Base-by-base conservation (phyloP, 495 filamentous ascomycete species). In the Cercophora scortea region DNA sequence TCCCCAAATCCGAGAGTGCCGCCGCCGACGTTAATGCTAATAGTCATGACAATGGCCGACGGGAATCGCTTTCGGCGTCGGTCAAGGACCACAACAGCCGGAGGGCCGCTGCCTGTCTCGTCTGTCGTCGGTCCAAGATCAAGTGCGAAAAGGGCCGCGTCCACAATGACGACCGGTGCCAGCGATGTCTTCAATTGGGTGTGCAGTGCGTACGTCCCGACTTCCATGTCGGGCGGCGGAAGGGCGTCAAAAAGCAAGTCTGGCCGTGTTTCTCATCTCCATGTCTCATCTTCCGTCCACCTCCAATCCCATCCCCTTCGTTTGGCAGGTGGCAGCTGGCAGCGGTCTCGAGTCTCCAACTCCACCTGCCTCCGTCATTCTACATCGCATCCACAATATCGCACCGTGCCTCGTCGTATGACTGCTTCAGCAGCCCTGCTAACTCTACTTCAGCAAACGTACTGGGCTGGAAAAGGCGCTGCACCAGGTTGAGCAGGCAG, bases 391-490 rank as follows among this genome's bases (percentile, higher is more conserved):
- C 25, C 25, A 25, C 25, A 25, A 5, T 25, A 25, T 25, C 25
- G 25, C 25, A 25, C 25, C 25, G 25, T 25, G 5, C 25, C 25
- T 2, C 25, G 5, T 25, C 25, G 2, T 2, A 25, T 25, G 25
- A 25, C 25, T 25, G 25, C 25, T 25, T 25, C 25, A 25, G 5
- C 25, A 25, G 9, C 17, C n/a, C 17, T 45, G 43, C 43, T 45
- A 33, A 45, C 32, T 7, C 35, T 11, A 39, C 17, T 48, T 9
- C 55, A 88, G 85, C 62, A 88, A 88, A 63, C 81, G 85, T 25
- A 85, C 80, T 35, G 85, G 85, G 0, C 63, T 88, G 47, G 84
- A 87, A 51, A 88, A 86, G 63, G 84, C 85, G 1, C 74, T 88
- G 25, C 79, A 84, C 59, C 84, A 86, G 59, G 84, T 88, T 45